Conservation (phyloP, 1,139 yeast species). For the Suhomyces maxii region DNA sequence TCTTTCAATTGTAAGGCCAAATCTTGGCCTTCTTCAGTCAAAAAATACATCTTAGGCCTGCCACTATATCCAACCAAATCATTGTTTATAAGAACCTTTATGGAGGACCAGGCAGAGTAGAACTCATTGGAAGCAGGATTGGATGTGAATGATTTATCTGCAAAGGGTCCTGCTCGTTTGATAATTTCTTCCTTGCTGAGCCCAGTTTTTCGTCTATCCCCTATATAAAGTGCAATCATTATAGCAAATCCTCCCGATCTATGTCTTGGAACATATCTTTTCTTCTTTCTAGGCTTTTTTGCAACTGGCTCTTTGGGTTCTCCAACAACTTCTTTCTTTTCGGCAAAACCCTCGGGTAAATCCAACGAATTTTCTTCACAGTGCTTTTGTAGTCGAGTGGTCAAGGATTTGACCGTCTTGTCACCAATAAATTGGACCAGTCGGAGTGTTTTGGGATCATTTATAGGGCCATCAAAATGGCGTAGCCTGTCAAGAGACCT, state of each 20-base stretch:
- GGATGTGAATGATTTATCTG: slow-evolving; percentile 64
- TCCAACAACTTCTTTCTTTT: slow-evolving; percentile 7
- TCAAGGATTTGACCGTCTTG: slow-evolving; percentile 53
- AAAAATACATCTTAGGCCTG: slow-evolving; percentile 57
- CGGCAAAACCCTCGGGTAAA: slow-evolving; percentile 40
- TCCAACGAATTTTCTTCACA: slow-evolving; percentile 45
- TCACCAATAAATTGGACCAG: slow-evolving; percentile 61
- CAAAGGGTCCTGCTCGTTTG: slow-evolving; percentile 56
- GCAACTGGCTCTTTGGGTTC: background rate
- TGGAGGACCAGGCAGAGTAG: slow-evolving; percentile 79
- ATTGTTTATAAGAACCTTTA: slow-evolving; percentile 62
- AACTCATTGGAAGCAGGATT: slow-evolving; percentile 63
- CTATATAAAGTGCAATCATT: slow-evolving; percentile 57
- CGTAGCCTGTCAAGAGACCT: slow-evolving; percentile 50
- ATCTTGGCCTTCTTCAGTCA: slow-evolving; percentile 73
- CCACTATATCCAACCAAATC: slow-evolving; percentile 62
- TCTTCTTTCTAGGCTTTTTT: slow-evolving; percentile 27
- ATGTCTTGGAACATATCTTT: slow-evolving; percentile 69
- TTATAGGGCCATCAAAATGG: slow-evolving; percentile 40
- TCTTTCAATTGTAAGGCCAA: slow-evolving; percentile 60
- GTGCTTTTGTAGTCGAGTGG: slow-evolving; percentile 40
- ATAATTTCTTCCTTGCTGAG: slow-evolving; percentile 62
- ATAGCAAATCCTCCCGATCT: slow-evolving; percentile 90
- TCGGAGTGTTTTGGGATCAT: slow-evolving; percentile 51
- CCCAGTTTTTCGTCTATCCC: slow-evolving; percentile 52